A percentile compares a stretch with the other conserved stretches of the same genome.
Evolutionary conservation across 768 basidiomycete species (phyloP).

Genomic region (Holtermannia corniformis): DNA sequence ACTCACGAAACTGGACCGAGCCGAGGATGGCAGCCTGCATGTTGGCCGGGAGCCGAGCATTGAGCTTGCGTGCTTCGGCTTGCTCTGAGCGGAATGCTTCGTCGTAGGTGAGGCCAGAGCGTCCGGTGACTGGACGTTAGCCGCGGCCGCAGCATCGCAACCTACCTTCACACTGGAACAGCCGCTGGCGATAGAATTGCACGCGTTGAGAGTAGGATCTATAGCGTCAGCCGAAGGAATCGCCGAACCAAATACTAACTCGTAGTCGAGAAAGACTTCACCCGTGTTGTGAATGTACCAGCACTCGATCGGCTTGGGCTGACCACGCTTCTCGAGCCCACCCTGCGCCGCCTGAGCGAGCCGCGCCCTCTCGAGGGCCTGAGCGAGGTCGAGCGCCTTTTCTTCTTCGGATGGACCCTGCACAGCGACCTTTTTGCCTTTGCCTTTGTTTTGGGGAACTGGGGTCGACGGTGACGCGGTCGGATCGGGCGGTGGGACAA

Average conservation of each 20-base stretch:
- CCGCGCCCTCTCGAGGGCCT: conserved; percentile 1
- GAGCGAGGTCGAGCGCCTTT: conserved; percentile 3
- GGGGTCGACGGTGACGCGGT: not conserved
- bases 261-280: conserved; percentile 94
- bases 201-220: conserved; percentile 80
- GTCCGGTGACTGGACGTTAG: conserved; percentile 60
- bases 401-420: conserved; percentile 1
- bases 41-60: conserved; percentile 81
- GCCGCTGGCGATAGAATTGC: conserved; percentile 86
- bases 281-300: conserved; percentile 90
- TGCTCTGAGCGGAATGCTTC: conserved; percentile 85
- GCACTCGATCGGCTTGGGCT: conserved; percentile 53
- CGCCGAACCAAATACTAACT: conserved; percentile 56
- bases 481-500: conserved; percentile 20
- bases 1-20: conserved; percentile 95
- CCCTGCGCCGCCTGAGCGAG: not conserved
- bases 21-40: conserved; percentile 84
- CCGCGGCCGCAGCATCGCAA: not conserved
- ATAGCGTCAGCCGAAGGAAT: conserved; percentile 12
- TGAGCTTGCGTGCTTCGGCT: conserved; percentile 77
- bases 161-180: conserved; percentile 79
- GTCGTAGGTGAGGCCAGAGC: conserved; percentile 86
- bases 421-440: conserved; percentile 5
- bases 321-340: not conserved
- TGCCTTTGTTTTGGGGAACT: not conserved